Base-by-base conservation (phyloP, 108 stramenopile genomes). In the Bacterosira constricta region DNA sequence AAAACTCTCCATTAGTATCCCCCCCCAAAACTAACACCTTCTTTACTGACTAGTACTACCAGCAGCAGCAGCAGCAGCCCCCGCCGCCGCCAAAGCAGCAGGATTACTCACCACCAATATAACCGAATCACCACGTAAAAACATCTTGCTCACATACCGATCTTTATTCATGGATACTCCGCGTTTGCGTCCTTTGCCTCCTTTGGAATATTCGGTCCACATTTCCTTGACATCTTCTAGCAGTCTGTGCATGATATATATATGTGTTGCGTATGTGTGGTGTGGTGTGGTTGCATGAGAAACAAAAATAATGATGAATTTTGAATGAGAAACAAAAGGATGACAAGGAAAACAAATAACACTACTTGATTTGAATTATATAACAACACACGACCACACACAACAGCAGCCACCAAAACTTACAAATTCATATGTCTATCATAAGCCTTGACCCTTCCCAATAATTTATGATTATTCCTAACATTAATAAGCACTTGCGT, bases 181-280 rank as follows among this genome's bases (percentile, higher is more conserved):
- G 58, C 87, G 75, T 56, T 87, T 91, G 61, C 83, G 80, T n/a
- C 88, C 92, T 79, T 96, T 97, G 17, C 97, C 97, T 10, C 90
- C 91, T 71, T 96, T 96, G 63, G 96, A 94, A 38, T 73, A 83
- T 85, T 99, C 99, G 21, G 98, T 98, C 99, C 99, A 99, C 94
- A 98, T 96, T 85, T 99, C 99, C 75, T 97, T 97, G 32, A 99
- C 99, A 68, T 98, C 97, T 83, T 98, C 97, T 38, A 99, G 75
- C 8, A 99, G 84, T 85, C 94, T 98, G 57, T 25, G 36, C 5
- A 39, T 2, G 68, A 32, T 37, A 51, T 53, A 34, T 21, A 53
- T 17, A 20, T 65, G 38, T 15, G 30, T 8, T 31, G 34, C 1
- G n/a, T n/a, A n/a, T n/a, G n/a, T n/a, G n/a, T n/a, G n/a, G n/a